phyloP scores from a whole-genome alignment of 805 yeast genomes.

The Lachancea waltii region DNA sequence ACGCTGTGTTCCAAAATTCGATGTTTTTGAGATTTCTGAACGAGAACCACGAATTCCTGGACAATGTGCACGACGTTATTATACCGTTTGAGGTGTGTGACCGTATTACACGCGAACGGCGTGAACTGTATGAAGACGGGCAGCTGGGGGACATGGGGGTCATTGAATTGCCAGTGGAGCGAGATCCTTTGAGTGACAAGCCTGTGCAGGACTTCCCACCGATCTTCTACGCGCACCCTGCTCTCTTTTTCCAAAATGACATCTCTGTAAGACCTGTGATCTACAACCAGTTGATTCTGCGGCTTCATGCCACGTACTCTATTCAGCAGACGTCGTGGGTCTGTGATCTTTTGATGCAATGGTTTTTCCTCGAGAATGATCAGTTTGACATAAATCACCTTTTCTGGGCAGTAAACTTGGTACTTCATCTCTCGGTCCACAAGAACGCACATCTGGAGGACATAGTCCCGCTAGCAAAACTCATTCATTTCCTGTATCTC shows the following conservation, averaged over 20 bases:
- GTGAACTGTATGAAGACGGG: slow-evolving; percentile 1
- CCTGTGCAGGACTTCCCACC: slow-evolving; percentile 16
- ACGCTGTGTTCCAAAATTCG: slow-evolving; percentile 8
- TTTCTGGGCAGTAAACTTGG: slow-evolving; percentile 11
- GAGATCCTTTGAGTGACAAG: slow-evolving; percentile 1
- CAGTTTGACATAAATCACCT: slow-evolving; percentile 10
- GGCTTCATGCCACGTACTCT: slow-evolving; percentile 7
- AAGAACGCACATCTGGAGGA: slow-evolving; percentile 4
- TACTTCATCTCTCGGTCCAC: slow-evolving; percentile 8
- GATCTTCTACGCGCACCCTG: slow-evolving; percentile 14
- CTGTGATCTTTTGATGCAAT: slow-evolving; percentile 8
- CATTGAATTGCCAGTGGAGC: background rate
- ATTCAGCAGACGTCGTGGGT: slow-evolving; percentile 9
- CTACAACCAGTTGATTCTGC: slow-evolving; percentile 11
- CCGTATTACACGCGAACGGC: slow-evolving; percentile 2
- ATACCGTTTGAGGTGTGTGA: background rate
- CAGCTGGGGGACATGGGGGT: background rate
- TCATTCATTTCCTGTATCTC: slow-evolving; percentile 5
- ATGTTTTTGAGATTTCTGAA: slow-evolving; percentile 8
- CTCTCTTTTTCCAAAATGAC: slow-evolving; percentile 14
- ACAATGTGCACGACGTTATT: slow-evolving; percentile 8
- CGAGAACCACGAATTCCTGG: slow-evolving; percentile 4
- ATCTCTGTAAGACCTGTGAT: slow-evolving; percentile 5
- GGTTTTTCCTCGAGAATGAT: slow-evolving; percentile 9
- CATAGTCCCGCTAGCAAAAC: slow-evolving; percentile 2